Evolutionary conservation across 2,329 filamentous ascomycete species (phyloP), one percentile per base, ranked within the genome.

Genomic region (Triangularia verruculosa): DNA sequence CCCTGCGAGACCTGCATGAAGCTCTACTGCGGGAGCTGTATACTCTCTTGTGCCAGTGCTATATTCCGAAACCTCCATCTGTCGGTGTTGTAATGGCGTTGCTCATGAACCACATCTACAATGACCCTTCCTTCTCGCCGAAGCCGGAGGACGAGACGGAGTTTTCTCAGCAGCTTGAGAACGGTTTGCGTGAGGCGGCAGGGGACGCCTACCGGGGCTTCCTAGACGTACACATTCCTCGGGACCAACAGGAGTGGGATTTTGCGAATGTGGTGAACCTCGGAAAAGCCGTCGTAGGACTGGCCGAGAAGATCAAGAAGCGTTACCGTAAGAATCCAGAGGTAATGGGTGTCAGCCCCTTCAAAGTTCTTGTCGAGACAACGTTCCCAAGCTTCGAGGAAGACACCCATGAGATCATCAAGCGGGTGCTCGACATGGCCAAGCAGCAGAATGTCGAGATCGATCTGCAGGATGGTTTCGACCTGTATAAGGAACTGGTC

Each of bases 211-310:
- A 99, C 73, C 86, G 89, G 61, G 86, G 85, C 27, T 88, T 93
- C 68, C 85, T 98, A 57, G 86, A 93, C 64, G 87, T 89, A 66
- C 86, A 93, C 71, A 88, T 99, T 1, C 93, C 93, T 1, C 84
- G 90, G 32, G 86, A 89, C 61, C 89, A 92, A 70, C 87, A 93
- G 68, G 84, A 91, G 57, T 97, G 95, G 93, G 87, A 97, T 69
- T 94, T 96, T 74, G 90, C 86, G 67, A 92, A 98, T 75, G 89
- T 98, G 62, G 92, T 97, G 64, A 87, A 93, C 72, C 85, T 99
- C 24, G 93, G 93, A 15, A 92, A 95, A 73, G 87, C 88, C 0
- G 92, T 98, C 4, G 89, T 92, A 57, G 93, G 91, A 69, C 82
- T 97, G 30, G 92, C 90, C 67, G 89, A 96, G 71, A 91, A 89